phyloP scores from a whole-genome alignment of 2,329 filamentous ascomycete genomes.

The Drechslerella stenobrocha region DNA sequence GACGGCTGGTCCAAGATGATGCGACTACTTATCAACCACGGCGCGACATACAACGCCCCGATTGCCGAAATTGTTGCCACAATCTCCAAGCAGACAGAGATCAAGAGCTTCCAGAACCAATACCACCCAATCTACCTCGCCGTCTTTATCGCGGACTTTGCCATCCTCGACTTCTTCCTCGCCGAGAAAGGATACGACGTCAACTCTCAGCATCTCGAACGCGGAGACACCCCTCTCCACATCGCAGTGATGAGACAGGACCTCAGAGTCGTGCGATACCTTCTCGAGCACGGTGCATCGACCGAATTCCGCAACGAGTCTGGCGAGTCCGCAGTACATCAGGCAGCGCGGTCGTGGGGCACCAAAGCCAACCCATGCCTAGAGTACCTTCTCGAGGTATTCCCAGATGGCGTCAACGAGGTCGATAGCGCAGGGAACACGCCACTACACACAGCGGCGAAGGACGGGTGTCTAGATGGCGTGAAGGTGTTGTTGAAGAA shows the following conservation, averaged over 20 bases:
- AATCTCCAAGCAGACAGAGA: constrained; percentile 34
- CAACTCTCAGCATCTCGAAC: constrained; percentile 41
- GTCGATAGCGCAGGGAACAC: constrained; percentile 42
- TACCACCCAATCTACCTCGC: constrained; percentile 47
- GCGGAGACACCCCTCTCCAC: constrained; percentile 40
- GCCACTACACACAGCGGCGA: constrained; percentile 44
- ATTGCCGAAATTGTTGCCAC: constrained; percentile 26
- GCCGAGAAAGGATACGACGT: constrained; percentile 32
- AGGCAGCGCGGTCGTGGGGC: constrained; percentile 42
- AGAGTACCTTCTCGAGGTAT: constrained; percentile 43
- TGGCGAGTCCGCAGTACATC: constrained; percentile 42
- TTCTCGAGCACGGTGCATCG: constrained; percentile 35
- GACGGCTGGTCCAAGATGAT: constrained; percentile 48
- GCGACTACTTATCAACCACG: constrained; percentile 35
- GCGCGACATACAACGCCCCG: constrained; percentile 31
- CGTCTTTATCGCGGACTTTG: constrained; percentile 45
- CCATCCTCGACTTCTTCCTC: constrained; percentile 45
- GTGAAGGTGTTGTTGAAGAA: constrained; percentile 39
- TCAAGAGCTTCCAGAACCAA: constrained; percentile 48
- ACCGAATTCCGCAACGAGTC: constrained; percentile 43
- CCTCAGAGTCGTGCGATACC: constrained; percentile 42
- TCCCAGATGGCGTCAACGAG: constrained; percentile 45
- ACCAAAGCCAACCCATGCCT: constrained; percentile 47
- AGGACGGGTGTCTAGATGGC: constrained; percentile 37
- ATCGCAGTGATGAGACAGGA: constrained; percentile 47